A percentile compares a stretch with the other conserved stretches of the same genome.
phyloP scores from a whole-genome alignment of 768 basidiomycete genomes.

The Mycena vulgaris region DNA sequence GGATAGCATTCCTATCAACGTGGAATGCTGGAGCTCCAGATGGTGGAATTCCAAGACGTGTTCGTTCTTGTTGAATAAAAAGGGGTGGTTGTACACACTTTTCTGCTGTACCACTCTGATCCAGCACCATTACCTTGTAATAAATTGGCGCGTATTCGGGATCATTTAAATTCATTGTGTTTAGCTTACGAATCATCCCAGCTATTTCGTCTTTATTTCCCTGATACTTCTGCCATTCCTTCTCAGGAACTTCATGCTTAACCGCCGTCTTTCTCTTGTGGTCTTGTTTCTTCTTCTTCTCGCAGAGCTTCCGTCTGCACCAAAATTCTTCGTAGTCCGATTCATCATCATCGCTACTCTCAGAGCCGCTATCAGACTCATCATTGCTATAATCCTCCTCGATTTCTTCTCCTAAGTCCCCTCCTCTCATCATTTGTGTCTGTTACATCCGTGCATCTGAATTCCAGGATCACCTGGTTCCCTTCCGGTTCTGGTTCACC shows the following conservation, averaged over 20 bases:
- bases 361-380: neutral
- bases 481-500: too few species aligned
- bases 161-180: conserved; percentile 33
- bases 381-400: neutral
- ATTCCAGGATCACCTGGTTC: too few species aligned
- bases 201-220: neutral
- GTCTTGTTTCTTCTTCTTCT: neutral
- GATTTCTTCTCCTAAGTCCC: neutral
- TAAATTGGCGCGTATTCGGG: conserved; percentile 29
- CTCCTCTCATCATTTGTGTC: neutral
- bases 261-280: neutral
- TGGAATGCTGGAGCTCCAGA: neutral
- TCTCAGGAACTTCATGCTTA: too few species aligned
- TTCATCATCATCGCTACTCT: too few species aligned
- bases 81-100: neutral
- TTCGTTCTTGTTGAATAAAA: neutral
- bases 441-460: too few species aligned
- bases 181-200: conserved; percentile 27
- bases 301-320: neutral
- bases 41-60: neutral
- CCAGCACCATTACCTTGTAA: conserved; percentile 10
- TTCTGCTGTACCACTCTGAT: neutral
- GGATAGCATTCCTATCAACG: too few species aligned
- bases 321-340: neutral
- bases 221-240: neutral